These are phyloP conservation scores for Epichloe gansuensis DNA, from an alignment of 2,329 filamentous ascomycete species.

Conservation along the genomic window DNA sequence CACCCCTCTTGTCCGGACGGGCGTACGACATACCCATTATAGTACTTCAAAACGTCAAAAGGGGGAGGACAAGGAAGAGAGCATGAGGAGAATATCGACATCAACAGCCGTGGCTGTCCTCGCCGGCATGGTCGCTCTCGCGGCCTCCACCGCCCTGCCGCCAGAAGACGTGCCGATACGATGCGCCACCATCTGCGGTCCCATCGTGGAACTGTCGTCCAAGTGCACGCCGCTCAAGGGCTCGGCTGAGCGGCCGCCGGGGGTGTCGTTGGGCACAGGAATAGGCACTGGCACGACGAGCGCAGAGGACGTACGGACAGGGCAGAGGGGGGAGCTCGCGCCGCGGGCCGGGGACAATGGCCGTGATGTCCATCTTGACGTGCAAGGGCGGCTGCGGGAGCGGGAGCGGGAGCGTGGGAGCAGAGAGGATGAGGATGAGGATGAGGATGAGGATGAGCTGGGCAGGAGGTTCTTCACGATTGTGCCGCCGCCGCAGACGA, in stretches of 20 bases:
- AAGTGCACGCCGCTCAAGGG: slow-evolving; percentile 17
- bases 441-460: neutral
- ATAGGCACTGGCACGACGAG: no score
- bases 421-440: neutral
- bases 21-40: no score
- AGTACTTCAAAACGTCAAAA: no score
- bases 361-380: no score
- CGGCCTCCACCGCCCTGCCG: slow-evolving; percentile 18
- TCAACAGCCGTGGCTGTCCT: slow-evolving; percentile 13
- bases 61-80: neutral
- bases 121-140: slow-evolving; percentile 17
- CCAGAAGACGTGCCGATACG: slow-evolving; percentile 24
- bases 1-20: no score
- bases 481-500: slow-evolving; percentile 12
- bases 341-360: no score
- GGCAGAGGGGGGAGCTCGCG: no score
- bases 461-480: slow-evolving; percentile 18
- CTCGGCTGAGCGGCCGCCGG: no score
- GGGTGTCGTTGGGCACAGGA: no score
- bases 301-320: no score
- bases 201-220: slow-evolving; percentile 28
- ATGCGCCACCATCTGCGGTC: slow-evolving; percentile 29
- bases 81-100: slow-evolving; percentile 16
- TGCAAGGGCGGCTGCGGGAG: no score
- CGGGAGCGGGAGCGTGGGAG: no score